Conservation (phyloP, 768 basidiomycete species). For the Thelephora aurantiotincta region DNA sequence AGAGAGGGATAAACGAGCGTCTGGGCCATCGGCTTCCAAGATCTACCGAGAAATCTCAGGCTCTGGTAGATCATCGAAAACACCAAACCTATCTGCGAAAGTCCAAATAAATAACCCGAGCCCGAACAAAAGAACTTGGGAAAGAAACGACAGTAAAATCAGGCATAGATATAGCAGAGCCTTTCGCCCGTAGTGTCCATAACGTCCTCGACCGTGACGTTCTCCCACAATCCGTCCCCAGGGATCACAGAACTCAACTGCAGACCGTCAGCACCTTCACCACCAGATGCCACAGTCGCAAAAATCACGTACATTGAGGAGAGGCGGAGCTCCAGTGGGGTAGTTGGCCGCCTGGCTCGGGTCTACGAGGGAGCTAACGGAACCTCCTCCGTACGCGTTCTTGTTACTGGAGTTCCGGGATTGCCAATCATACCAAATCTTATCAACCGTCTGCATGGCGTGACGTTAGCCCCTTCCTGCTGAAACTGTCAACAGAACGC, state of each 20-base stretch:
- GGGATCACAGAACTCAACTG: slow-evolving; percentile 17
- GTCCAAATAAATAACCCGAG: no score
- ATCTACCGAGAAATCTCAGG: no score
- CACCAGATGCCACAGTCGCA: background rate
- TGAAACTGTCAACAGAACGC: slow-evolving; percentile 1
- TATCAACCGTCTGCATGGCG: slow-evolving; percentile 19
- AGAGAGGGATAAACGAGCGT: no score
- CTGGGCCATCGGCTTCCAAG: no score
- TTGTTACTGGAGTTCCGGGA: slow-evolving; percentile 11
- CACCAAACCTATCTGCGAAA: no score
- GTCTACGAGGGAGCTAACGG: slow-evolving; percentile 4
- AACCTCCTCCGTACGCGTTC: slow-evolving; percentile 18
- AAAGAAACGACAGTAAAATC: no score
- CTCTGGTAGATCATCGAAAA: no score
- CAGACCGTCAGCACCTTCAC: slow-evolving; percentile 1
- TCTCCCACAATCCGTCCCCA: slow-evolving; percentile 13
- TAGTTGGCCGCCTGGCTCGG: slow-evolving; percentile 4
- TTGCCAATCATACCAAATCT: slow-evolving; percentile 25
- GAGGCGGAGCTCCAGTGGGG: slow-evolving; percentile 14
- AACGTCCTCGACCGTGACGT: slow-evolving; percentile 14
- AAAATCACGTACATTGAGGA: slow-evolving; percentile 8
- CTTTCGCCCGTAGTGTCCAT: slow-evolving; percentile 17
- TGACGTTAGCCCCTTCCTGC: background rate
- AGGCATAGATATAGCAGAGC: slow-evolving; percentile 24
- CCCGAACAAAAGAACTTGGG: no score